phyloP scores from a whole-genome alignment of 306 rosid genomes.

The Gastrolobium bilobum region DNA sequence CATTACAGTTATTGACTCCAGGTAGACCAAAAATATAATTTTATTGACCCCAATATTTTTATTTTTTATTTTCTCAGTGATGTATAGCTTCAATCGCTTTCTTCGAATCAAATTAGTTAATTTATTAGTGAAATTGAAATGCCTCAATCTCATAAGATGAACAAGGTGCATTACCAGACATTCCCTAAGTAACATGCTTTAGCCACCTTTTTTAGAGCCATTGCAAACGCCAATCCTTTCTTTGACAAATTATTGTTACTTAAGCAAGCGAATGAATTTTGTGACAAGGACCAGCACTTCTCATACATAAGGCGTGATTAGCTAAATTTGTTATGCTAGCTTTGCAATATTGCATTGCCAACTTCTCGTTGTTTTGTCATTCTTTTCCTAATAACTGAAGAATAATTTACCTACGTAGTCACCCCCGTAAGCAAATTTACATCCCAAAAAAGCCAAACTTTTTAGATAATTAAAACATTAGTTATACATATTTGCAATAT shows the following conservation, averaged over 20 bases:
- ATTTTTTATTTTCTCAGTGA: background rate
- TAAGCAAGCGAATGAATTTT: background rate
- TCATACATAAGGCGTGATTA: background rate
- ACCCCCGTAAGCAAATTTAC: background rate
- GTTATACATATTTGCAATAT: no score
- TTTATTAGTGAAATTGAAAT: background rate
- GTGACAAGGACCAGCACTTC: background rate
- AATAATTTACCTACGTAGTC: background rate
- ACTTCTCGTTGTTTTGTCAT: background rate
- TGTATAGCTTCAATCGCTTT: background rate
- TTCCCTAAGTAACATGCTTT: background rate
- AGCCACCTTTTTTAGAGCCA: background rate
- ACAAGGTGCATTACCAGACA: background rate
- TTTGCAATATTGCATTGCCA: background rate
- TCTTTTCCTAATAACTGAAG: background rate
- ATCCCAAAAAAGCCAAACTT: slow-evolving; percentile 12
- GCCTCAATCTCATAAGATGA: background rate
- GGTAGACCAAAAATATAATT: no score
- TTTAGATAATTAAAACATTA: background rate
- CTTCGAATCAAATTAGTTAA: background rate
- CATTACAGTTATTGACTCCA: no score
- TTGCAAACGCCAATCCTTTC: background rate
- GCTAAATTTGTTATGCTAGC: slow-evolving; percentile 5
- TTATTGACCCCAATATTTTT: no score
- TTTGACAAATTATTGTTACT: slow-evolving; percentile 14